Evolutionary conservation across 352 stramenopile species (phyloP).

Genomic region (Phytophthora fragariaefolia): DNA sequence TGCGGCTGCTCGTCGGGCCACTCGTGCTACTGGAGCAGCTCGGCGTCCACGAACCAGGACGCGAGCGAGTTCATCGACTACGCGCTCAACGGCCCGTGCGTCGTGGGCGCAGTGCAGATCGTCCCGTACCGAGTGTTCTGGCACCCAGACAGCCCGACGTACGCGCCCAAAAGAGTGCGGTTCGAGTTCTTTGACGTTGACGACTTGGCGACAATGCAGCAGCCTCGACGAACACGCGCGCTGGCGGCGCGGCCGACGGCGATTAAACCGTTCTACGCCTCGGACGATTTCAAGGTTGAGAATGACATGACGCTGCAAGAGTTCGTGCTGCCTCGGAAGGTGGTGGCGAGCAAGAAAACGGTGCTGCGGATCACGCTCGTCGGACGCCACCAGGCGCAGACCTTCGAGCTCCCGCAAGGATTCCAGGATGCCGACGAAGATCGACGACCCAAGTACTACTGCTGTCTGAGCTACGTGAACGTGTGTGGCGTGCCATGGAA

Average conservation of each 20-base stretch:
- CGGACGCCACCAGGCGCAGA: constrained; percentile 76
- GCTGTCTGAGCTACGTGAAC: constrained; percentile 82
- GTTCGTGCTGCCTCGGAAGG: constrained; percentile 58
- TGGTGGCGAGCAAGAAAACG: constrained; percentile 49
- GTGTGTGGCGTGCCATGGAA: constrained; percentile 56
- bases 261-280: constrained; percentile 62
- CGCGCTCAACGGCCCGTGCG: constrained; percentile 52
- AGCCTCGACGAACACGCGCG: constrained; percentile 10
- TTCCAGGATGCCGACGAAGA: constrained; percentile 52
- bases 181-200: constrained; percentile 74
- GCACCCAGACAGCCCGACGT: constrained; percentile 76
- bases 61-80: constrained; percentile 84
- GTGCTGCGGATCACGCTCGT: constrained; percentile 68
- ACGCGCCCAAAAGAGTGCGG: constrained; percentile 67
- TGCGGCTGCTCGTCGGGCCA: constrained; percentile 78
- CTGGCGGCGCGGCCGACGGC: constrained; percentile 15
- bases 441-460: constrained; percentile 75
- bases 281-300: constrained; percentile 54
- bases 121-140: constrained; percentile 85
- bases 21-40: constrained; percentile 90
- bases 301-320: constrained; percentile 82
- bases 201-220: constrained; percentile 26
- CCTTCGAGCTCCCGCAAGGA: constrained; percentile 66
- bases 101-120: constrained; percentile 70
- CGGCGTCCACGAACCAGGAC: constrained; percentile 63